Percentiles rank a stretch among this genome's conserved stretches.
These are phyloP conservation scores for Hordeum marinum DNA, from an alignment of 176 grass and related monocot species.

Conservation along the genomic window DNA sequence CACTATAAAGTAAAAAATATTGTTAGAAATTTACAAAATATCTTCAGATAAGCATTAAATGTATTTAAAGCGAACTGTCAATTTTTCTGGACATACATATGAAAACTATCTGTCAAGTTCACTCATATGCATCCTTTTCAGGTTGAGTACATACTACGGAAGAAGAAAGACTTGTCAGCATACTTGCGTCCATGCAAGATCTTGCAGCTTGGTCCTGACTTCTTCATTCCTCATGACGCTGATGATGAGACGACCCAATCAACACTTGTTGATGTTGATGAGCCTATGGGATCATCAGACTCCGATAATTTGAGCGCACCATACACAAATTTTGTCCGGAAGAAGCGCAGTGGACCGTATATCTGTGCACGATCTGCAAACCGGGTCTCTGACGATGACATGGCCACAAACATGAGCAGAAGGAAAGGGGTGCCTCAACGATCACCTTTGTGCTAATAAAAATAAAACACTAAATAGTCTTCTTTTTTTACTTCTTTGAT, in stretches of 20 bases:
- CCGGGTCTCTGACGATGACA: slow-evolving; percentile 61
- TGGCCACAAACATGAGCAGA: slow-evolving; percentile 85
- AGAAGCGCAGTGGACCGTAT: slow-evolving; percentile 66
- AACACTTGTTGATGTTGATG: slow-evolving; percentile 82
- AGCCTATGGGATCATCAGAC: slow-evolving; percentile 79
- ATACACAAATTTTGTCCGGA: slow-evolving; percentile 55
- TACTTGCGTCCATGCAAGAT: slow-evolving; percentile 82
- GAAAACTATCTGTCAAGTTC: slow-evolving; percentile 11
- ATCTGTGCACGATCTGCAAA: slow-evolving; percentile 69
- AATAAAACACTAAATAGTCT: slow-evolving; percentile 28
- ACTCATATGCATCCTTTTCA: slow-evolving; percentile 36
- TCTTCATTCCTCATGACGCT: slow-evolving; percentile 85
- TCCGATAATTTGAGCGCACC: slow-evolving; percentile 77
- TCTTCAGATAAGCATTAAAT: not conserved
- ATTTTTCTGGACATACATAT: slow-evolving; percentile 11
- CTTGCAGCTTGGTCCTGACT: slow-evolving; percentile 91
- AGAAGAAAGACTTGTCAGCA: slow-evolving; percentile 62
- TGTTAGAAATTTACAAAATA: not conserved
- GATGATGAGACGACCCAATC: slow-evolving; percentile 94
- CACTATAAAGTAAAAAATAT: not conserved
- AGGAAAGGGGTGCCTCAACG: slow-evolving; percentile 88
- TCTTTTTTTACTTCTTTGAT: slow-evolving; percentile 20
- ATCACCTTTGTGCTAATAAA: slow-evolving; percentile 91
- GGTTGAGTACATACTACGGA: slow-evolving; percentile 82
- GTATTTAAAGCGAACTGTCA: not conserved